Conservation (phyloP, 768 basidiomycete genomes). For the Goffeauzyma gilvescens region DNA sequence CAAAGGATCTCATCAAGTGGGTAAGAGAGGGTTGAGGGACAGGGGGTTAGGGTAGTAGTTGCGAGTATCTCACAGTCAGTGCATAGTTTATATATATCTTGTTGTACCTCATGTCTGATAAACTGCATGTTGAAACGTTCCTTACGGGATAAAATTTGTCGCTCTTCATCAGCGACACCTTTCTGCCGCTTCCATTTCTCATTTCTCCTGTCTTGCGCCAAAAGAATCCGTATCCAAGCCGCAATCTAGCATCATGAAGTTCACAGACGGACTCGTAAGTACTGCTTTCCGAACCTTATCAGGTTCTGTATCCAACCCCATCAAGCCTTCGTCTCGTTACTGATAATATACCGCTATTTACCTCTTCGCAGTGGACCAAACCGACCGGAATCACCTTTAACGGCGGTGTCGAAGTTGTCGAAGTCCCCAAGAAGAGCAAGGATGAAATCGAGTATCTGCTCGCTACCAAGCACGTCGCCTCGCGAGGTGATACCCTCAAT, state of each 20-base stretch:
- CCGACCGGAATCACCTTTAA: slow-evolving; percentile 42
- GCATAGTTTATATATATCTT: no score
- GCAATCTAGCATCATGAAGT: background rate
- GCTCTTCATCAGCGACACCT: no score
- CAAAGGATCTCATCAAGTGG: no score
- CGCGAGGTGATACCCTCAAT: slow-evolving; percentile 31
- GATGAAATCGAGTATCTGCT: slow-evolving; percentile 43
- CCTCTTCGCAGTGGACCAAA: slow-evolving; percentile 12
- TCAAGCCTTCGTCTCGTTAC: background rate
- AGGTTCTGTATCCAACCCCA: background rate
- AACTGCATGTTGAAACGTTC: no score
- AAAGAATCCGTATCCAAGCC: background rate
- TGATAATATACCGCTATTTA: background rate
- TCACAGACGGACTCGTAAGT: slow-evolving; percentile 1
- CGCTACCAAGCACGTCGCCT: slow-evolving; percentile 29
- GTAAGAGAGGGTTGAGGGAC: no score
- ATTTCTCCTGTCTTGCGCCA: no score
- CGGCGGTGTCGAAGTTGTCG: slow-evolving; percentile 46
- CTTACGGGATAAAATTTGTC: no score
- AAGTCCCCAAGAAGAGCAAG: slow-evolving; percentile 26
- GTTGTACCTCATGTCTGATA: no score
- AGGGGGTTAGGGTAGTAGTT: no score
- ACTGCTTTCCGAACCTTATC: no score
- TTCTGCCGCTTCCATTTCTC: no score
- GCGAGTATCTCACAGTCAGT: no score